phyloP scores from a whole-genome alignment of 768 basidiomycete genomes.

The Termitomyces sp. region DNA sequence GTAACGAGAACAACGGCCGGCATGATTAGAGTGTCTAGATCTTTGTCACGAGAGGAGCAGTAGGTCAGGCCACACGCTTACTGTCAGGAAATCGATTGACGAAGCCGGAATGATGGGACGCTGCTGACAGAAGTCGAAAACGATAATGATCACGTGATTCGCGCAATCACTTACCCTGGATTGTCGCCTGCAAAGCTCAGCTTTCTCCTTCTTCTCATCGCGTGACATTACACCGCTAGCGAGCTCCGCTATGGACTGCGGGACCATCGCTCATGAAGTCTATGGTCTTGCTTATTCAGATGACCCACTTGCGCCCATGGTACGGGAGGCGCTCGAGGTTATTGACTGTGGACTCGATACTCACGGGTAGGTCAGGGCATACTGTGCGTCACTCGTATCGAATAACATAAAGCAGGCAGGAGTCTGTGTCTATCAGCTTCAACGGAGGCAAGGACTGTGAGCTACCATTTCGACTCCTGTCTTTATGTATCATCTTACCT shows the following conservation, averaged over 20 bases:
- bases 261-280: constrained; percentile 48
- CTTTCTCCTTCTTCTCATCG: background rate
- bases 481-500: background rate
- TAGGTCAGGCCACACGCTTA: background rate
- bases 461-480: constrained; percentile 19
- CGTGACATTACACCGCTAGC: background rate
- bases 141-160: constrained; percentile 9
- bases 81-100: background rate
- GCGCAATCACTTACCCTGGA: background rate
- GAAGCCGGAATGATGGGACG: background rate
- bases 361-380: constrained; percentile 64
- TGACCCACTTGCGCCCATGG: constrained; percentile 49
- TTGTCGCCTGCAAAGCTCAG: background rate
- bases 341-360: constrained; percentile 73
- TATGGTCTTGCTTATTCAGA: constrained; percentile 53
- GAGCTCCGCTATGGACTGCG: constrained; percentile 38
- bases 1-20: constrained; percentile 67
- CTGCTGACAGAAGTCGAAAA: background rate
- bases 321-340: constrained; percentile 78
- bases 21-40: constrained; percentile 17
- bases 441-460: constrained; percentile 98
- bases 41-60: background rate
- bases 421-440: constrained; percentile 83
- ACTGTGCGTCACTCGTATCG: constrained; percentile 9
- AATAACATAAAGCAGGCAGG: constrained; percentile 39